phyloP scores from a whole-genome alignment of 352 stramenopile genomes.

The Elongisporangium prolatum region DNA sequence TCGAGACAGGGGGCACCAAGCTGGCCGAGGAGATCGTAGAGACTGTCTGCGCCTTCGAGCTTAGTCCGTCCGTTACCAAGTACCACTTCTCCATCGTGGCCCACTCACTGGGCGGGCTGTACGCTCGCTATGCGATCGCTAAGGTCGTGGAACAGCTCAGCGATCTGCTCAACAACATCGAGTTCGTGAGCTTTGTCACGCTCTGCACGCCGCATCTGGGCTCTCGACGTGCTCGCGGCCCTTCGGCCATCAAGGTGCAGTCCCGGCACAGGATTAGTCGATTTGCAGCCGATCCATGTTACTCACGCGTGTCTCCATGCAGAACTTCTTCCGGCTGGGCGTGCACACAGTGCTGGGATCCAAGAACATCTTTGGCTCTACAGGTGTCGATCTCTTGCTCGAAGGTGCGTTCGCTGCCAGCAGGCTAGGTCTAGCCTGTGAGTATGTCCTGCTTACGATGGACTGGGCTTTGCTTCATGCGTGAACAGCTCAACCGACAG shows the following conservation, averaged over 20 bases:
- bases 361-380: conserved; percentile 64
- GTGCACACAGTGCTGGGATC: conserved; percentile 67
- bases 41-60: conserved; percentile 51
- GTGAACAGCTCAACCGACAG: background rate
- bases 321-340: conserved; percentile 69
- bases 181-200: conserved; percentile 74
- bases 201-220: conserved; percentile 79
- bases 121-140: conserved; percentile 61
- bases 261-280: background rate
- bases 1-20: conserved; percentile 55
- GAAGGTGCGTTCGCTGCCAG: too few relatives aligned
- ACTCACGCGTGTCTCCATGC: conserved; percentile 3
- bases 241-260: conserved; percentile 58
- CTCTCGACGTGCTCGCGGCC: conserved; percentile 53
- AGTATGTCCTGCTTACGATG: conserved; percentile 2
- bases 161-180: conserved; percentile 38
- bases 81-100: conserved; percentile 71
- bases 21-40: conserved; percentile 66
- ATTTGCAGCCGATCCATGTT: conserved; percentile 2
- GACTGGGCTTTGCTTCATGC: background rate
- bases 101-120: conserved; percentile 76
- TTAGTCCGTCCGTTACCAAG: conserved; percentile 32
- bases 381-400: conserved; percentile 68
- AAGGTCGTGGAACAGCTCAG: conserved; percentile 47
- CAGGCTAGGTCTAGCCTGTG: too few relatives aligned